These are phyloP conservation scores for Sphagnum fallax DNA, from an alignment of 228 moss, liverwort and hornwort species.

Conservation along the genomic window DNA sequence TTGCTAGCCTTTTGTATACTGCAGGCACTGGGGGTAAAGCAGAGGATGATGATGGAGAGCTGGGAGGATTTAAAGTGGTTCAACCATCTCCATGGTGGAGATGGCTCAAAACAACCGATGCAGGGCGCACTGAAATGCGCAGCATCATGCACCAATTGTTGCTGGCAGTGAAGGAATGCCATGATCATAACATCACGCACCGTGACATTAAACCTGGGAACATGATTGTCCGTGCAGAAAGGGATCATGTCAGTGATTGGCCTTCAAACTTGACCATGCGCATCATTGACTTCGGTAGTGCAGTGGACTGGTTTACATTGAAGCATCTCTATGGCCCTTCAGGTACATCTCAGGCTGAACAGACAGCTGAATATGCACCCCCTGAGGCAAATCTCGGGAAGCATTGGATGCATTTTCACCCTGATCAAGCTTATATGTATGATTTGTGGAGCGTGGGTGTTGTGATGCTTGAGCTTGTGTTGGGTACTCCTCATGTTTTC, in stretches of 20 bases:
- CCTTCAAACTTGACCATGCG: constrained; percentile 72
- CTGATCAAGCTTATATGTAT: constrained; percentile 65
- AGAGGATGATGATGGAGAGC: constrained; percentile 31
- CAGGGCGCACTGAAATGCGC: constrained; percentile 61
- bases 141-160: constrained; percentile 59
- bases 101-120: constrained; percentile 71
- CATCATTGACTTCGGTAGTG: constrained; percentile 83
- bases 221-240: constrained; percentile 56
- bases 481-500: constrained; percentile 82
- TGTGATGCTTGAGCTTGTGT: constrained; percentile 72
- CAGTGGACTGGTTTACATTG: constrained; percentile 61
- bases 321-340: constrained; percentile 52
- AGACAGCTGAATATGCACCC: constrained; percentile 75
- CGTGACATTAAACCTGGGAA: constrained; percentile 85
- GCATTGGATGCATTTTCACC: constrained; percentile 80
- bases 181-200: constrained; percentile 67
- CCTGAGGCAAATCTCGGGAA: constrained; percentile 70
- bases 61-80: constrained; percentile 52
- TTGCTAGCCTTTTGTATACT: constrained; percentile 58
- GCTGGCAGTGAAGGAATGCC: constrained; percentile 67
- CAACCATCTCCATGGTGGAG: constrained; percentile 87
- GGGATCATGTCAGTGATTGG: constrained; percentile 29
- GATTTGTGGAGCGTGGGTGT: constrained; percentile 88
- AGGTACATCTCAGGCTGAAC: constrained; percentile 70
- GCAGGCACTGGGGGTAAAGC: constrained; percentile 24